These are phyloP conservation scores for Brassica juncea DNA, from an alignment of 345 rosid species.

Conservation along the genomic window DNA sequence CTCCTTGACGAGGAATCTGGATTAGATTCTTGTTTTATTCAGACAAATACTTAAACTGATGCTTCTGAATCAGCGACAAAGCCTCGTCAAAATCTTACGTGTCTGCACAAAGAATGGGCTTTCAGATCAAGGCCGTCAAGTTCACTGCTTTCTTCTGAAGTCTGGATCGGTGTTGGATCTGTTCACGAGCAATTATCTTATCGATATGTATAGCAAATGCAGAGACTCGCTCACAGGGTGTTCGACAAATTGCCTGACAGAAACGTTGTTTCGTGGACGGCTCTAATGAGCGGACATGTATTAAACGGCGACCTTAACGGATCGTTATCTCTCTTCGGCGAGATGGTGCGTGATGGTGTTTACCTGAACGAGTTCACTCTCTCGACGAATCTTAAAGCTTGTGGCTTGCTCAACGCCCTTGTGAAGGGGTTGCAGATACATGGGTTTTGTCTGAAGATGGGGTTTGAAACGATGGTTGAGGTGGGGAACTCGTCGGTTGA, in stretches of 20 bases:
- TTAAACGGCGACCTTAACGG: constrained; percentile 45
- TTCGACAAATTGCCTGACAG: constrained; percentile 66
- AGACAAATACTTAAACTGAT: constrained; percentile 13
- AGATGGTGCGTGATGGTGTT: constrained; percentile 49
- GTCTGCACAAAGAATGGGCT: constrained; percentile 52
- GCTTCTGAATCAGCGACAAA: constrained; percentile 47
- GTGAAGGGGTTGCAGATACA: constrained; percentile 69
- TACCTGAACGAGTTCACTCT: constrained; percentile 80
- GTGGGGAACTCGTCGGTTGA: constrained; percentile 79
- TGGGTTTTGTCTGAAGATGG: constrained; percentile 56
- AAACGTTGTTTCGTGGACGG: constrained; percentile 84
- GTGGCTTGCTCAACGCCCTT: constrained; percentile 49
- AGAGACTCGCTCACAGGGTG: constrained; percentile 53
- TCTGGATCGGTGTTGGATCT: constrained; percentile 48
- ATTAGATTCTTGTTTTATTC: neutral
- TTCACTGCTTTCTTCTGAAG: constrained; percentile 52
- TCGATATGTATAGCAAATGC: constrained; percentile 67
- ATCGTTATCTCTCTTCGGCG: constrained; percentile 49
- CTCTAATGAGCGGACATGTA: constrained; percentile 76
- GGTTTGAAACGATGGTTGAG: constrained; percentile 52
- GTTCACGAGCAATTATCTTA: constrained; percentile 55
- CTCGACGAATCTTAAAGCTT: constrained; percentile 71
- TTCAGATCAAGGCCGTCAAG: constrained; percentile 59
- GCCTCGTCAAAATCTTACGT: constrained; percentile 51
- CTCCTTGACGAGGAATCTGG: too few species aligned